These are phyloP conservation scores for Stagonosporopsis cucurbitacearum DNA, from an alignment of 2,329 filamentous ascomycete species.

Conservation along the genomic window DNA sequence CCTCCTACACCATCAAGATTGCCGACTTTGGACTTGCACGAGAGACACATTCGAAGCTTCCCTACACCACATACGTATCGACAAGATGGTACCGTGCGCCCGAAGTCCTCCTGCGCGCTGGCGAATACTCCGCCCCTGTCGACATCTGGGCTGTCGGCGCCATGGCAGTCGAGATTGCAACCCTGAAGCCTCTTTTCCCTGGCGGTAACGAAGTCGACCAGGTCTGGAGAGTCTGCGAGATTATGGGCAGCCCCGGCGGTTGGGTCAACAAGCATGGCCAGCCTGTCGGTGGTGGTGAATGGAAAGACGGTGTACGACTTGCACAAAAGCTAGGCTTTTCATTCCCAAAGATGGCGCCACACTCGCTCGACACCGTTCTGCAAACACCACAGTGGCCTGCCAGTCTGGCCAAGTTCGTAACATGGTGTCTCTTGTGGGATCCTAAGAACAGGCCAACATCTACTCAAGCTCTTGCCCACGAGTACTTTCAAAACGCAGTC, in stretches of 20 bases:
- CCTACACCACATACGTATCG: constrained; percentile 98
- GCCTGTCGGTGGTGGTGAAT: constrained; percentile 92
- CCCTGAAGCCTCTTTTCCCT: constrained; percentile 93
- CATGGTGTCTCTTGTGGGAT: constrained; percentile 99
- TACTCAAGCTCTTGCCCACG: constrained; percentile 90
- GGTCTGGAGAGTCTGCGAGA: constrained; percentile 98
- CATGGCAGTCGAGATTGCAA: constrained; percentile 98
- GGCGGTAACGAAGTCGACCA: constrained; percentile 98
- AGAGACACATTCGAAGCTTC: constrained; percentile 93
- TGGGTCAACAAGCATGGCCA: constrained; percentile 94
- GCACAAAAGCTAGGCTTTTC: constrained; percentile 98
- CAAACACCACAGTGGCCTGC: constrained; percentile 90
- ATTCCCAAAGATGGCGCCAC: constrained; percentile 98
- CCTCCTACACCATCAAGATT: constrained; percentile 95
- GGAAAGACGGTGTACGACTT: constrained; percentile 91
- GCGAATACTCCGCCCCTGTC: constrained; percentile 95
- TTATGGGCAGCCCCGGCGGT: constrained; percentile 98
- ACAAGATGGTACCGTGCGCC: constrained; percentile 95
- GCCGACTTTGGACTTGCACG: constrained; percentile 97
- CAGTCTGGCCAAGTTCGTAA: constrained; percentile 89
- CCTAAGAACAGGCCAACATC: constrained; percentile 91
- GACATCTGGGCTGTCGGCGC: constrained; percentile 99
- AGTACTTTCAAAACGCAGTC: constrained; percentile 91
- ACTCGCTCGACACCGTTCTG: constrained; percentile 93
- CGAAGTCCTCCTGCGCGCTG: constrained; percentile 89